These are phyloP conservation scores for Phialocephala sp. DNA, from an alignment of 2,329 filamentous ascomycete genomes.

Conservation along the genomic window DNA sequence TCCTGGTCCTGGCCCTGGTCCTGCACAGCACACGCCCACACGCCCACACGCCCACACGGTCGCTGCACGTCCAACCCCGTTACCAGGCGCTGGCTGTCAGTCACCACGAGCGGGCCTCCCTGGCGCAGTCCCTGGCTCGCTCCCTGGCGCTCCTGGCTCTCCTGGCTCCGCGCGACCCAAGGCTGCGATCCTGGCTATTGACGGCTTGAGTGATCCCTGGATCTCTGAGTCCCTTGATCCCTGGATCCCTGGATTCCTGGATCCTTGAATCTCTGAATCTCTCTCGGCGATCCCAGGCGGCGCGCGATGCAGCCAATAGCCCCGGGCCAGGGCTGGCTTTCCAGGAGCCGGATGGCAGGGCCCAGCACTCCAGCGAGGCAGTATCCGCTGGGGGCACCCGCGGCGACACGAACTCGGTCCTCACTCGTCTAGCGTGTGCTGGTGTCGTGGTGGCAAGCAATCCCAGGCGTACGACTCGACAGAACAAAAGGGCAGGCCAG, in stretches of 20 bases:
- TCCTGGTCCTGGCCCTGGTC: too few relatives aligned
- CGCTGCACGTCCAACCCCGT: too few relatives aligned
- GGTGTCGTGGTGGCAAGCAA: conserved; percentile 32
- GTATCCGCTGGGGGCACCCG: conserved; percentile 21
- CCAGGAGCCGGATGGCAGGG: conserved; percentile 29
- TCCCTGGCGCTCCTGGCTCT: neutral
- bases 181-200: conserved; percentile 17
- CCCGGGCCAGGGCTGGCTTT: conserved; percentile 21
- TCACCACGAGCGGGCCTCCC: too few relatives aligned
- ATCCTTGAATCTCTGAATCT: conserved; percentile 13
- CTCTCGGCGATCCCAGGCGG: neutral
- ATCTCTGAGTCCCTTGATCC: conserved; percentile 11
- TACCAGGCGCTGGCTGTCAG: too few relatives aligned
- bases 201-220: conserved; percentile 21
- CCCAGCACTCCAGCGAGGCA: conserved; percentile 22
- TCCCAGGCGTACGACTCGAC: conserved; percentile 33
- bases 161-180: conserved; percentile 1
- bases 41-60: too few relatives aligned
- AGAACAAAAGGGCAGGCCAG: conserved; percentile 10
- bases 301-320: conserved; percentile 26
- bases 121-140: neutral
- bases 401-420: conserved; percentile 32
- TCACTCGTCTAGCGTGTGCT: conserved; percentile 5
- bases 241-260: too few relatives aligned
- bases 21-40: too few relatives aligned